These are phyloP conservation scores for Pseudogymnoascus sp. DNA, from an alignment of 2,329 filamentous ascomycete genomes.

Conservation along the genomic window DNA sequence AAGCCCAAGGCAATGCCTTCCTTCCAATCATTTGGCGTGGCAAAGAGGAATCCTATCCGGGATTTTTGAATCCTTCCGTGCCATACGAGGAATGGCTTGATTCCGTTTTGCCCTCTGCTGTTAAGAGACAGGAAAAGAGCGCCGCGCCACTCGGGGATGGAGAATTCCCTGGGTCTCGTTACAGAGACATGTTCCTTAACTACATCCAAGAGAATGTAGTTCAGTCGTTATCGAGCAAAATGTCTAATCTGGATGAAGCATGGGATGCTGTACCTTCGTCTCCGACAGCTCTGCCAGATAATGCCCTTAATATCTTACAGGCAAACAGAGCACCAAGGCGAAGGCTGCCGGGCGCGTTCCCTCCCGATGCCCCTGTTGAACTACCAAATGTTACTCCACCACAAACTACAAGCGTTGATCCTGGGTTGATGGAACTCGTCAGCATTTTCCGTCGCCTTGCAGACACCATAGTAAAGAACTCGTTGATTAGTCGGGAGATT, in stretches of 20 bases:
- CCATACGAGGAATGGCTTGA: slow-evolving; percentile 46
- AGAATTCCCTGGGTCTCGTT: slow-evolving; percentile 21
- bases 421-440: slow-evolving; percentile 45
- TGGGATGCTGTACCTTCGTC: slow-evolving; percentile 4
- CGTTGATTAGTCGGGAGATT: slow-evolving; percentile 36
- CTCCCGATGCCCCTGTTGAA: slow-evolving; percentile 24
- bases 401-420: slow-evolving; percentile 32
- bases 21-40: slow-evolving; percentile 93
- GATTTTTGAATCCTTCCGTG: slow-evolving; percentile 50
- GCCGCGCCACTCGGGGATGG: slow-evolving; percentile 26
- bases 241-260: slow-evolving; percentile 5
- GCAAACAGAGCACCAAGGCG: background rate
- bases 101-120: slow-evolving; percentile 22
- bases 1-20: slow-evolving; percentile 91
- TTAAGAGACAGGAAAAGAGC: slow-evolving; percentile 41
- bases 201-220: slow-evolving; percentile 44
- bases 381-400: slow-evolving; percentile 23
- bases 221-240: slow-evolving; percentile 35
- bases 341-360: background rate
- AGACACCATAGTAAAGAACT: slow-evolving; percentile 50
- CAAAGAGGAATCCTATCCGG: slow-evolving; percentile 74
- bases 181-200: slow-evolving; percentile 41
- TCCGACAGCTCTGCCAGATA: background rate
- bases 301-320: background rate
- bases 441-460: slow-evolving; percentile 52